A percentile compares a stretch with the other conserved stretches of the same genome.
These are phyloP conservation scores for Halteria grandinella DNA, from an alignment of 73 alveolate species.

Conservation along the genomic window DNA sequence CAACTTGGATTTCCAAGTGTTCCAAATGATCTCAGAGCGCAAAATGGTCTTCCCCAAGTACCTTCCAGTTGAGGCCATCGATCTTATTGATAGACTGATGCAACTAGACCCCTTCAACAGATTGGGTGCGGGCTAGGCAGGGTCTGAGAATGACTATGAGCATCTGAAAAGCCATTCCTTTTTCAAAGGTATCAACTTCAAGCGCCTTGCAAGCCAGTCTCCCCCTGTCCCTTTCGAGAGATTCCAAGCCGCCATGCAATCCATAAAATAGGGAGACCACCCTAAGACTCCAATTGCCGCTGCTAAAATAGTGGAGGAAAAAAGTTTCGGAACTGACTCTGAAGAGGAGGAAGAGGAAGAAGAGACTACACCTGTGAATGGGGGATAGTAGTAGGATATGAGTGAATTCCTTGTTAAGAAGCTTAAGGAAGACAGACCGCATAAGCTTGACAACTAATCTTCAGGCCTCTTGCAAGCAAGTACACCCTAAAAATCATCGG, in stretches of 20 bases:
- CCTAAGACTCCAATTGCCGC: too few relatives aligned
- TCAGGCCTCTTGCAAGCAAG: neutral
- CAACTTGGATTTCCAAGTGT: constrained; percentile 78
- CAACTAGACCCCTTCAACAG: constrained; percentile 70
- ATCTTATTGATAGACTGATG: constrained; percentile 73
- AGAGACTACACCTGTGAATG: too few relatives aligned
- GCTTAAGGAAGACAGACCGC: neutral
- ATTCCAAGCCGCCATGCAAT: constrained; percentile 23
- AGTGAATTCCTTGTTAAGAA: neutral
- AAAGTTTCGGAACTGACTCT: neutral
- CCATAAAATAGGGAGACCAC: constrained; percentile 10
- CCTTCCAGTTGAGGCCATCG: constrained; percentile 85
- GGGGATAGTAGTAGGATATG: too few relatives aligned
- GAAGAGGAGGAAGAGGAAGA: neutral
- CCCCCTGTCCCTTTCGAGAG: constrained; percentile 54
- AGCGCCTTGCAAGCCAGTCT: neutral
- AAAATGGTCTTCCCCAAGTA: constrained; percentile 49
- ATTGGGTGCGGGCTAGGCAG: constrained; percentile 82
- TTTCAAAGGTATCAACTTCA: constrained; percentile 71
- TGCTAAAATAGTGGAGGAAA: too few relatives aligned
- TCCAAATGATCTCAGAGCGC: constrained; percentile 75
- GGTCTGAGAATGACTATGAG: constrained; percentile 49
- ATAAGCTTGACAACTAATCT: neutral
- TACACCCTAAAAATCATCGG: neutral
- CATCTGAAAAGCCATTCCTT: constrained; percentile 71